A percentile compares a stretch with the other conserved stretches of the same genome.
Conservation (phyloP, 805 yeast species). For the Cyberlindnera euphorbiiphila region DNA sequence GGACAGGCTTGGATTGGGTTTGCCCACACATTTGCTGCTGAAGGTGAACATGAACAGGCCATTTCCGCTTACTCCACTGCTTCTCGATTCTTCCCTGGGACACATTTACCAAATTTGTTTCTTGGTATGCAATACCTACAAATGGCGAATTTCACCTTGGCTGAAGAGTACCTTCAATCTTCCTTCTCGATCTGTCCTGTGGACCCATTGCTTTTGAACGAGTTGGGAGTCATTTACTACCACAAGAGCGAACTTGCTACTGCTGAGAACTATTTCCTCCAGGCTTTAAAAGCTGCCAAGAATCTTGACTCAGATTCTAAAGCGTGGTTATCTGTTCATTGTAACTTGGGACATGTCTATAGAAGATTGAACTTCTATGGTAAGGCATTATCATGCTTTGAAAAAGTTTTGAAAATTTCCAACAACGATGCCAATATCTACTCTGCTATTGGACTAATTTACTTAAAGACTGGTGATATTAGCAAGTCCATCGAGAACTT, state of each 20-base stretch:
- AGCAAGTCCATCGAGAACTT: slow-evolving; percentile 69
- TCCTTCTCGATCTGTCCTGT: slow-evolving; percentile 74
- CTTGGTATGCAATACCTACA: slow-evolving; percentile 95
- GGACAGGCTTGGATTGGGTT: slow-evolving; percentile 98
- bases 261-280: slow-evolving; percentile 68
- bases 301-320: slow-evolving; percentile 71
- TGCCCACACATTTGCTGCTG: slow-evolving; percentile 96
- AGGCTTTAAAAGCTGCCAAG: slow-evolving; percentile 68
- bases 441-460: slow-evolving; percentile 80
- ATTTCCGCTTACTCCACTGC: slow-evolving; percentile 96
- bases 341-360: slow-evolving; percentile 86
- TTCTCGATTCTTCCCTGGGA: slow-evolving; percentile 83
- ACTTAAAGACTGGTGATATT: slow-evolving; percentile 62
- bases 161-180: slow-evolving; percentile 79
- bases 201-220: slow-evolving; percentile 88
- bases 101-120: slow-evolving; percentile 84
- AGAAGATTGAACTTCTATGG: slow-evolving; percentile 58
- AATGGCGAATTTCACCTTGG: slow-evolving; percentile 74
- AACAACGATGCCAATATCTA: slow-evolving; percentile 70
- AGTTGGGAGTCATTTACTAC: slow-evolving; percentile 87
- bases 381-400: slow-evolving; percentile 71
- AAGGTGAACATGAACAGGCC: slow-evolving; percentile 99
- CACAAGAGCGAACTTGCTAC: slow-evolving; percentile 62
- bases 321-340: slow-evolving; percentile 81
- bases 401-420: slow-evolving; percentile 65